Conservation (phyloP, 305 asterid species). For the Coffea humblotiana region DNA sequence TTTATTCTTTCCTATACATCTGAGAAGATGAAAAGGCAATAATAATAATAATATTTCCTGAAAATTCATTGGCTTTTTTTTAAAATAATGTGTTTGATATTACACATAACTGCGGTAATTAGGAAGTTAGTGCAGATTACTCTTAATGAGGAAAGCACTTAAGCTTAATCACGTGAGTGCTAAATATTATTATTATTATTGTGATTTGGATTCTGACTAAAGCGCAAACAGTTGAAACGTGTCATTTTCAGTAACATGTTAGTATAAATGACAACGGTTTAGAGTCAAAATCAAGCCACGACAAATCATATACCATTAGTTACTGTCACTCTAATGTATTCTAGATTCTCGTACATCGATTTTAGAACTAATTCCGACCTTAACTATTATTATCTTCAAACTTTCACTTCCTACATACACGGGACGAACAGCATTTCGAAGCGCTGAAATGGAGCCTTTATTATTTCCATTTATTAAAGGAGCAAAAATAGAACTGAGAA, state of each 20-base stretch:
- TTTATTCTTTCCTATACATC: not conserved
- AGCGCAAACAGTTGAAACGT: not conserved
- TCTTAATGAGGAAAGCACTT: not conserved
- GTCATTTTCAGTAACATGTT: not conserved
- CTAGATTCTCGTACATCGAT: not conserved
- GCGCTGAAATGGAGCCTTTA: not conserved
- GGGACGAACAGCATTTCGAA: not conserved
- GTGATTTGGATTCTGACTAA: slow-evolving; percentile 2
- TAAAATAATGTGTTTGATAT: not conserved
- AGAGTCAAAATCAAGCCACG: slow-evolving; percentile 4
- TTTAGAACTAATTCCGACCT: not conserved
- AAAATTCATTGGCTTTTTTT: not conserved
- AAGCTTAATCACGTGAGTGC: slow-evolving; percentile 15
- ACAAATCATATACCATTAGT: not conserved
- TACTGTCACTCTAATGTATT: not conserved
- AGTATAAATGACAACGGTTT: slow-evolving; percentile 2
- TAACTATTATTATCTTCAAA: not conserved
- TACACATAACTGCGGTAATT: not conserved
- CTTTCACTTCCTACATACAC: not conserved
- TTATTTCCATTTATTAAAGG: too few relatives aligned
- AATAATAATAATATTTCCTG: too few relatives aligned
- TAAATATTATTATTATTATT: not conserved
- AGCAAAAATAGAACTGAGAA: too few relatives aligned
- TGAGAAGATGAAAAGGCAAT: not conserved
- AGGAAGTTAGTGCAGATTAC: not conserved